Conservation (phyloP, 306 rosid species). For the Trifolium subterraneum region DNA sequence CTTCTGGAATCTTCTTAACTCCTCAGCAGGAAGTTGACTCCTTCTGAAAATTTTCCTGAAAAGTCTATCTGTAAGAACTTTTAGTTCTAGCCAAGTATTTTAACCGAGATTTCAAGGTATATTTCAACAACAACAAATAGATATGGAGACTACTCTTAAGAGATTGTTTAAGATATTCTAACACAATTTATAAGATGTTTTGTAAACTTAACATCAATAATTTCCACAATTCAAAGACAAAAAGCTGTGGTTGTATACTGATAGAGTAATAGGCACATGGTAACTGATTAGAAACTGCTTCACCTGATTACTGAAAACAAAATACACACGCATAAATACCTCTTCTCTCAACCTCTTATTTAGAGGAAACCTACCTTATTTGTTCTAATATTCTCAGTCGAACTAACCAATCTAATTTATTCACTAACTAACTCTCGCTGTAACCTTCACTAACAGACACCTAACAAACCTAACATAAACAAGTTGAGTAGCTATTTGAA, state of each 20-base stretch:
- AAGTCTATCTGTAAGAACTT: slow-evolving; percentile 32
- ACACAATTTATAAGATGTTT: no score
- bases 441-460: neutral
- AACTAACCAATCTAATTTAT: neutral
- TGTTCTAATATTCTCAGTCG: neutral
- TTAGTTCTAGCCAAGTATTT: slow-evolving; percentile 7
- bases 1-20: slow-evolving; percentile 37
- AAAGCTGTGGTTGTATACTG: neutral
- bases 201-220: neutral
- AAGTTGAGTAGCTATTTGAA: slow-evolving; percentile 6
- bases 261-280: neutral
- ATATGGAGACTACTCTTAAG: no score
- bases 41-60: slow-evolving; percentile 15
- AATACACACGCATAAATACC: no score
- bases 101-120: no score
- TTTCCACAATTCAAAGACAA: neutral
- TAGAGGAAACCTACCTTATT: neutral
- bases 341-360: no score
- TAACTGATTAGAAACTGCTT: neutral
- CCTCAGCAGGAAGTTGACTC: slow-evolving; percentile 31
- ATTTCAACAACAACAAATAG: no score
- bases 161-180: no score
- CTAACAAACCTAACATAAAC: neutral
- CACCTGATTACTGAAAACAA: no score
- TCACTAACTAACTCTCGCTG: neutral